Percentiles rank a stretch among this genome's conserved stretches.
Evolutionary conservation across 306 rosid species (phyloP).

Genomic region (Cercis canadensis): DNA sequence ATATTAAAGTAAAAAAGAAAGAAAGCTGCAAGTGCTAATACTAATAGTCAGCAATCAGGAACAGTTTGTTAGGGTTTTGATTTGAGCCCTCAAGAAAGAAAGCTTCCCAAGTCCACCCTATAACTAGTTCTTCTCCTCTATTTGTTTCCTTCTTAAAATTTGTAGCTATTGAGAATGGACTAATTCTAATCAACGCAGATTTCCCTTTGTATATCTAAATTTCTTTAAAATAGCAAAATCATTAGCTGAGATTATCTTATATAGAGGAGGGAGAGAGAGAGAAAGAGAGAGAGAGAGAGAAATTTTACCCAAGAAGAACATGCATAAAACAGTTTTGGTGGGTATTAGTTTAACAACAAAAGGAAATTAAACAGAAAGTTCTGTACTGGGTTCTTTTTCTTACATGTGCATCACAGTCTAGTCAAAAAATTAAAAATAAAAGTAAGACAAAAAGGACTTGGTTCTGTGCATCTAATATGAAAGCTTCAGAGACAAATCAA

Average conservation of each 20-base stretch:
- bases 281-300: background rate
- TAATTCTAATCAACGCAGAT: no score
- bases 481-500: conserved; percentile 92
- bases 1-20: conserved; percentile 2
- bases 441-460: conserved; percentile 18
- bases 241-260: conserved; percentile 34
- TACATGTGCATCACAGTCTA: conserved; percentile 25
- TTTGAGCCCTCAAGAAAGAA: conserved; percentile 16
- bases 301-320: conserved; percentile 37
- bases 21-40: conserved; percentile 1
- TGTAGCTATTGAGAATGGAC: no score
- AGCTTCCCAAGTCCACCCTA: background rate
- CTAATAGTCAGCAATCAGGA: conserved; percentile 21
- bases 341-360: conserved; percentile 38
- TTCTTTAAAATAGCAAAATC: background rate
- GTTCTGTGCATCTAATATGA: conserved; percentile 52
- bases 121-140: no score
- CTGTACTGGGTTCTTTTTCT: conserved; percentile 34
- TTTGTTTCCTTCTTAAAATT: no score
- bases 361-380: conserved; percentile 39
- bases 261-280: background rate
- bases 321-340: conserved; percentile 26
- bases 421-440: background rate
- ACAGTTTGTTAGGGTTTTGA: conserved; percentile 51
- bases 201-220: no score